Evolutionary conservation across 1,139 yeast species (phyloP).

Genomic region (Yamadazyma sp.): DNA sequence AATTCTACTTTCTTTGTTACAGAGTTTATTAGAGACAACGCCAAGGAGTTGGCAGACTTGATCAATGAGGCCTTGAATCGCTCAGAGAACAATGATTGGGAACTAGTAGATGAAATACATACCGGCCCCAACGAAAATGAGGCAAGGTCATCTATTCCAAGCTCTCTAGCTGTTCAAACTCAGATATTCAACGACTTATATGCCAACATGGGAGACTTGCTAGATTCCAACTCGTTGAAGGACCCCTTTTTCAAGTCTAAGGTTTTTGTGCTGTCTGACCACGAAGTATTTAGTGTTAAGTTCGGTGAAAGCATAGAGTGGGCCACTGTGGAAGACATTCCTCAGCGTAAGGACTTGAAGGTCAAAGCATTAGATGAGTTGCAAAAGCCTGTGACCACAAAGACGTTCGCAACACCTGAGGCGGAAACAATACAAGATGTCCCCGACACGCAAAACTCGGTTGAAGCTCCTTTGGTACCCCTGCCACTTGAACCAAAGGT

Average conservation of each 20-base stretch:
- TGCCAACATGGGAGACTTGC: constrained; percentile 9
- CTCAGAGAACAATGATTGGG: constrained; percentile 31
- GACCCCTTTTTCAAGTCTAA: constrained; percentile 1
- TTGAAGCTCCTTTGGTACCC: background rate
- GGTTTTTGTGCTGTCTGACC: constrained; percentile 2
- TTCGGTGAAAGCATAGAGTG: constrained; percentile 3
- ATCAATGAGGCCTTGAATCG: constrained; percentile 40
- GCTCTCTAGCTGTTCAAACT: constrained; percentile 5
- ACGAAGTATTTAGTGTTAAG: constrained; percentile 8
- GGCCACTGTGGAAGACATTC: background rate
- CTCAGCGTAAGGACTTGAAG: background rate
- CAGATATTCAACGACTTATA: constrained; percentile 22
- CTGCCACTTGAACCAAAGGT: background rate
- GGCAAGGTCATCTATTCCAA: constrained; percentile 1
- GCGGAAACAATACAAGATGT: background rate
- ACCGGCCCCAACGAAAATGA: background rate
- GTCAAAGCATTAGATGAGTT: too few species aligned
- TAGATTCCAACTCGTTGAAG: background rate
- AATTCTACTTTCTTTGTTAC: constrained; percentile 50
- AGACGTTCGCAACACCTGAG: too few species aligned
- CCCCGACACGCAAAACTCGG: background rate
- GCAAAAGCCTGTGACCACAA: too few species aligned
- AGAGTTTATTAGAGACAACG: constrained; percentile 57
- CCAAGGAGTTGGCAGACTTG: constrained; percentile 56
- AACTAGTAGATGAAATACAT: constrained; percentile 24